Conservation (phyloP, 2,329 filamentous ascomycete genomes). For the Colletotrichum karsti region DNA sequence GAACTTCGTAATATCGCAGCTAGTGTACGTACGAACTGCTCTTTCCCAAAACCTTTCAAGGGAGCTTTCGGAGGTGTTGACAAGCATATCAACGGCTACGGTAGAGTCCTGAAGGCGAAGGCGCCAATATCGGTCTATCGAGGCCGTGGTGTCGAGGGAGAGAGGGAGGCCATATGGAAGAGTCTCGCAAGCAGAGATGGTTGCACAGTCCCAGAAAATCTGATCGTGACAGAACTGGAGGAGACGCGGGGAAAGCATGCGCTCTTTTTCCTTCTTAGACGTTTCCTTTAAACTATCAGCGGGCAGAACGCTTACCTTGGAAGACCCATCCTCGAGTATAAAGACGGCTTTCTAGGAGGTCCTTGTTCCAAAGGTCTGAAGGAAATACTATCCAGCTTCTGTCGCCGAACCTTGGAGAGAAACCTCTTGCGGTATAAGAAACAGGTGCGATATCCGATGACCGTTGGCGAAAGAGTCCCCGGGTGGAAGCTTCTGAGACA, state of each 20-base stretch:
- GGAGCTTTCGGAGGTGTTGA: not conserved
- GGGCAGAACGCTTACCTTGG: not conserved
- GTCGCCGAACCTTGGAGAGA: not conserved
- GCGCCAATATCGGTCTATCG: constrained; percentile 1
- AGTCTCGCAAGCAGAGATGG: constrained; percentile 29
- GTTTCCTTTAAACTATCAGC: not conserved
- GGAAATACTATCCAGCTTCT: not conserved
- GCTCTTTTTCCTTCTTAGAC: not conserved
- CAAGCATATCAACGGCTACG: not conserved
- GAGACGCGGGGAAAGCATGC: constrained; percentile 33
- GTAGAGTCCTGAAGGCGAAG: not conserved
- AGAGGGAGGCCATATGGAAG: constrained; percentile 30
- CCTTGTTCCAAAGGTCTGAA: constrained; percentile 3
- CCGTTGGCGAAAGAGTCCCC: constrained; percentile 19
- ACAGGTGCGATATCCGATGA: not conserved
- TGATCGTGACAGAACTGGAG: constrained; percentile 32
- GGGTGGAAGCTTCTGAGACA: constrained; percentile 1
- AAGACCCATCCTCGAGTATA: constrained; percentile 24
- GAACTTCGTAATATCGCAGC: constrained; percentile 26
- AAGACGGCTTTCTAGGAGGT: not conserved
- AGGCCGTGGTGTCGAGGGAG: constrained; percentile 1
- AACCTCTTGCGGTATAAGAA: not conserved
- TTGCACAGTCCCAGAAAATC: constrained; percentile 36
- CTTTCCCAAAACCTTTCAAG: constrained; percentile 30
- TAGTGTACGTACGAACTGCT: constrained; percentile 31